A percentile compares a stretch with the other conserved stretches of the same genome.
phyloP scores from a whole-genome alignment of 2,329 filamentous ascomycete genomes.

The Fusarium sp. region DNA sequence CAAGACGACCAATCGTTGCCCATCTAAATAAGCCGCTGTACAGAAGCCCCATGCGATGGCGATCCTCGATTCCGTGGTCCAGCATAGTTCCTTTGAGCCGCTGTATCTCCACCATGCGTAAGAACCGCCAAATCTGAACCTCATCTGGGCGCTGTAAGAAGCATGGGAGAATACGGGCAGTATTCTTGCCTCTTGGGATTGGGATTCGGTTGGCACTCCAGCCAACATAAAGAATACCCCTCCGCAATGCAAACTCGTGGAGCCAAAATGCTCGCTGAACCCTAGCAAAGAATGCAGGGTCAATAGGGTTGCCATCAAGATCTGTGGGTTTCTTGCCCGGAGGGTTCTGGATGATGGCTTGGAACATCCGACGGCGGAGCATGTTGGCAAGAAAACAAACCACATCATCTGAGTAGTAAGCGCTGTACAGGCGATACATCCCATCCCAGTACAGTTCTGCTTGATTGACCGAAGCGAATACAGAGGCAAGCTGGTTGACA shows the following conservation, averaged over 20 bases:
- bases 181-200: background rate
- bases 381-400: background rate
- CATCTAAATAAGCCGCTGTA: background rate
- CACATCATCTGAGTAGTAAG: too few species aligned
- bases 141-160: background rate
- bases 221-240: rapidly evolving
- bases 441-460: background rate
- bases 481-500: background rate
- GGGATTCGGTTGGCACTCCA: background rate
- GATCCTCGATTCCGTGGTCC: background rate
- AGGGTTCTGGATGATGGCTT: background rate
- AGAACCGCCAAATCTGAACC: background rate
- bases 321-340: background rate
- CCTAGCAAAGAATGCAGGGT: background rate
- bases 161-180: background rate
- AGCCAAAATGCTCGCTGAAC: background rate
- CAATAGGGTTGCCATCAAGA: background rate
- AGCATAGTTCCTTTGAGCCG: background rate
- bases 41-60: background rate
- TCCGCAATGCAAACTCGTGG: background rate
- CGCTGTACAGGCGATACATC: background rate
- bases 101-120: background rate
- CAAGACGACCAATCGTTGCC: background rate
- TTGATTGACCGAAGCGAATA: background rate
- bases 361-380: background rate